phyloP scores from a whole-genome alignment of 495 filamentous ascomycete genomes.

The Penicillium paradoxum region DNA sequence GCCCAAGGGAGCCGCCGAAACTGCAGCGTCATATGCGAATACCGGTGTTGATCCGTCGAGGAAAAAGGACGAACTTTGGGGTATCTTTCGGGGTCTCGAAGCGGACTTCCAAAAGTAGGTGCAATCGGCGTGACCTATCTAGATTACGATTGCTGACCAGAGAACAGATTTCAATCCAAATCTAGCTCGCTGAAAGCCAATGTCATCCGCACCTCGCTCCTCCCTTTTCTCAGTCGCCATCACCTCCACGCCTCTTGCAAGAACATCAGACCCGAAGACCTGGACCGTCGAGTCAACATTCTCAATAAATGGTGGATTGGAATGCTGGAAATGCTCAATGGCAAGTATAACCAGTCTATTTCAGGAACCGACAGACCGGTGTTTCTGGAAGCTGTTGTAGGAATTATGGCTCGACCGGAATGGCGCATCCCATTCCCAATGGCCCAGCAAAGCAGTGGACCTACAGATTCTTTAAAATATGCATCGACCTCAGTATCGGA shows the following conservation, averaged over 20 bases:
- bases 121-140: not conserved
- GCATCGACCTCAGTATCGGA: conserved; percentile 39
- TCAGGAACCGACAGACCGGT: conserved; percentile 74
- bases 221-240: conserved; percentile 79
- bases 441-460: conserved; percentile 21
- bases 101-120: conserved; percentile 71
- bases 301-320: conserved; percentile 96
- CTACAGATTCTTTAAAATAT: conserved; percentile 30
- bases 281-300: conserved; percentile 77
- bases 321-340: conserved; percentile 79
- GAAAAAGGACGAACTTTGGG: conserved; percentile 87
- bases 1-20: conserved; percentile 37
- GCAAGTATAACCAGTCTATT: conserved; percentile 64
- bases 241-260: conserved; percentile 65
- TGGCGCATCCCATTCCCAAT: conserved; percentile 71
- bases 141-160: conserved; percentile 11
- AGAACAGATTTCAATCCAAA: conserved; percentile 63
- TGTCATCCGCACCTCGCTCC: conserved; percentile 68
- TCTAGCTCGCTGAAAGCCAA: conserved; percentile 73
- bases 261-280: conserved; percentile 69
- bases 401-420: conserved; percentile 88
- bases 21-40: conserved; percentile 31
- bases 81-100: conserved; percentile 73
- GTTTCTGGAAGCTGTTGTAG: conserved; percentile 74
- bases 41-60: conserved; percentile 42